Evolutionary conservation across 108 stramenopile species (phyloP), one percentile per base, ranked within the genome.

Genomic region (Cylindrotheca closterium): DNA sequence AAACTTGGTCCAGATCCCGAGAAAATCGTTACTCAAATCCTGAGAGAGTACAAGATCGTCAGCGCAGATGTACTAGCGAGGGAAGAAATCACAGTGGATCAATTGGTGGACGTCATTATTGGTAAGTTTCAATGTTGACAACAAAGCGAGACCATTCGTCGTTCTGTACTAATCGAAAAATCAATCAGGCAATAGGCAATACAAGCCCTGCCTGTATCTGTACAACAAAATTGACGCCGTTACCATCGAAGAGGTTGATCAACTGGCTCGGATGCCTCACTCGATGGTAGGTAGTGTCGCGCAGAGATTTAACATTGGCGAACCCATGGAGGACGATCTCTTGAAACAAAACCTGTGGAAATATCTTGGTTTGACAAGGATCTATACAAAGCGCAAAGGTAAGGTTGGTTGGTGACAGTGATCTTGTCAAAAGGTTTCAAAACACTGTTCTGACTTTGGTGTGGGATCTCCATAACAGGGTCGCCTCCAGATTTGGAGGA

Each of bases 191-290:
- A 99, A 98, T 67, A 84, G 98, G 19, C 83, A 85, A 59, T 99
- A 99, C 85, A 93, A 96, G 49, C 89, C 90, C 12, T 96, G 95
- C 55, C 63, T 99, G 55, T 99, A 99, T 69, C 77, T 97, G 24
- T 99, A 98, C 93, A 99, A 99, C 79, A 99, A 99, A 73, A 94
- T 98, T 68, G 99, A 99, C 79, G 82, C 92, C 30, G 78, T 99
- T 51, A 95, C 96, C 2, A 92, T 99, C 47, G 98, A 98, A 78
- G 97, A 99, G 73, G 92, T 99, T 24, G 98, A 98, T 77, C 77
- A 87, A 61, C 77, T 99, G 54, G 99, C 98, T 1, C 81, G 98
- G 15, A 86, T 91, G 86, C 97, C 97, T 12, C 81, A 98, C 79
- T 91, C 94, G 15, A 72, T 96, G 27, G 98, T 98, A 25, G 94